These are phyloP conservation scores for Xerocomus brunneocitrinus DNA, from an alignment of 768 basidiomycete species.

Conservation along the genomic window DNA sequence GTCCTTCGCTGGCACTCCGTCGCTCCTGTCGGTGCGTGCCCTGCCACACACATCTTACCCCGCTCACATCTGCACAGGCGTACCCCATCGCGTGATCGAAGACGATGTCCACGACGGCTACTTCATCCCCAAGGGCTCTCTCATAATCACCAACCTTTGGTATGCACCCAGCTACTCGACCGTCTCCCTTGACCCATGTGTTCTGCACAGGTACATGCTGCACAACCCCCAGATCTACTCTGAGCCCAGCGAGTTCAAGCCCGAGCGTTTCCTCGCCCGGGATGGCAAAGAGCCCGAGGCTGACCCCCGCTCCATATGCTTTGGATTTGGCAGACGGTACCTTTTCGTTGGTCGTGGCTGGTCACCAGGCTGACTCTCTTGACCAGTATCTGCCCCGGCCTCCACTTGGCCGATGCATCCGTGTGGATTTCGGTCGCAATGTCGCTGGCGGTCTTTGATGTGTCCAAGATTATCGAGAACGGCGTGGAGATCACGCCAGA, in stretches of 20 bases:
- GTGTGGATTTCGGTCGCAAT: slow-evolving; percentile 41
- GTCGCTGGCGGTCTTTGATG: slow-evolving; percentile 46
- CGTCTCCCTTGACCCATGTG: background rate
- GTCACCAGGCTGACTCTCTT: slow-evolving; percentile 2
- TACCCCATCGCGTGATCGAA: slow-evolving; percentile 51
- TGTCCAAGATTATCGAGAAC: slow-evolving; percentile 42
- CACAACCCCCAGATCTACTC: slow-evolving; percentile 39
- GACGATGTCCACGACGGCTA: slow-evolving; percentile 62
- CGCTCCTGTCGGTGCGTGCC: slow-evolving; percentile 37
- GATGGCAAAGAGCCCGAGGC: slow-evolving; percentile 37
- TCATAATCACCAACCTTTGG: slow-evolving; percentile 26
- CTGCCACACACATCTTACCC: slow-evolving; percentile 9
- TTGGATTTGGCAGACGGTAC: slow-evolving; percentile 65
- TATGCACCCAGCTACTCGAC: slow-evolving; percentile 11
- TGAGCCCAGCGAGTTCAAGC: slow-evolving; percentile 53
- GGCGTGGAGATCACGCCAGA: slow-evolving; percentile 49
- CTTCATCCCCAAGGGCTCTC: slow-evolving; percentile 48
- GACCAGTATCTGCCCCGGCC: slow-evolving; percentile 29
- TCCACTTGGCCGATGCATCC: slow-evolving; percentile 49
- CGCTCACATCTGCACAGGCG: slow-evolving; percentile 31
- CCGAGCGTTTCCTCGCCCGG: slow-evolving; percentile 51
- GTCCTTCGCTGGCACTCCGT: slow-evolving; percentile 43
- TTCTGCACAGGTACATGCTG: slow-evolving; percentile 27
- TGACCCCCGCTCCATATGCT: slow-evolving; percentile 59
- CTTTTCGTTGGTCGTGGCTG: slow-evolving; percentile 16